Percentiles rank a stretch among this genome's conserved stretches.
Evolutionary conservation across 2,329 filamentous ascomycete genomes (phyloP).

Genomic region (Neofusicoccum kwambonambiense): DNA sequence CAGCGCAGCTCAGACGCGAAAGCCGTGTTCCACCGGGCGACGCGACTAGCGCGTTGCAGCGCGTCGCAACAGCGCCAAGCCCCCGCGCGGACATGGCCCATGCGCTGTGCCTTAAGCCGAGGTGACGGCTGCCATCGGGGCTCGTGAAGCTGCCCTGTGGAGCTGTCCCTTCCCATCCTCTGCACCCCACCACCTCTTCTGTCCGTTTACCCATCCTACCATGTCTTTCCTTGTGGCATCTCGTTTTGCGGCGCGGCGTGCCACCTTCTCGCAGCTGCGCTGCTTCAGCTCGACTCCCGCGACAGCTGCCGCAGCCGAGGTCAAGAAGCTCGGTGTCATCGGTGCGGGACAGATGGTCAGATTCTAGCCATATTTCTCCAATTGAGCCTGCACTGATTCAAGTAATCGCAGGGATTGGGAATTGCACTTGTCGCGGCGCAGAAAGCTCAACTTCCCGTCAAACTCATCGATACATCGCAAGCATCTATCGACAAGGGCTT

Average conservation of each 20-base stretch:
- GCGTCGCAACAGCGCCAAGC: not conserved
- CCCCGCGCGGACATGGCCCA: not conserved
- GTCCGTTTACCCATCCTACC: not conserved
- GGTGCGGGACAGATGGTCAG: constrained; percentile 94
- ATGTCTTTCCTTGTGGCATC: constrained; percentile 36
- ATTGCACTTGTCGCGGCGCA: constrained; percentile 93
- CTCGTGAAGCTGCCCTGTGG: not conserved
- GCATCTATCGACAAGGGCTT: constrained; percentile 84
- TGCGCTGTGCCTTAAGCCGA: constrained; percentile 5
- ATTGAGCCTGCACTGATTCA: constrained; percentile 24
- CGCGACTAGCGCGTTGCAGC: constrained; percentile 14
- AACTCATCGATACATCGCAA: constrained; percentile 79
- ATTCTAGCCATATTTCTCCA: not conserved
- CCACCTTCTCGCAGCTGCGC: constrained; percentile 36
- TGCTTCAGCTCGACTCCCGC: constrained; percentile 68
- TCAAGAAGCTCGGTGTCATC: constrained; percentile 87
- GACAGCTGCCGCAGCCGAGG: constrained; percentile 61
- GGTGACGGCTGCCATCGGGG: constrained; percentile 15
- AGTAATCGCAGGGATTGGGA: constrained; percentile 70
- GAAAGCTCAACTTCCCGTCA: constrained; percentile 79
- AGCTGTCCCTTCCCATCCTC: not conserved
- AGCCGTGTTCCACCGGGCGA: not conserved
- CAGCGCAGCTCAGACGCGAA: not conserved
- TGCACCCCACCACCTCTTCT: not conserved
- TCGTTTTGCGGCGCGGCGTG: constrained; percentile 27